Base-by-base conservation (phyloP, 805 yeast species). In the Myxozyma nipponensis region DNA sequence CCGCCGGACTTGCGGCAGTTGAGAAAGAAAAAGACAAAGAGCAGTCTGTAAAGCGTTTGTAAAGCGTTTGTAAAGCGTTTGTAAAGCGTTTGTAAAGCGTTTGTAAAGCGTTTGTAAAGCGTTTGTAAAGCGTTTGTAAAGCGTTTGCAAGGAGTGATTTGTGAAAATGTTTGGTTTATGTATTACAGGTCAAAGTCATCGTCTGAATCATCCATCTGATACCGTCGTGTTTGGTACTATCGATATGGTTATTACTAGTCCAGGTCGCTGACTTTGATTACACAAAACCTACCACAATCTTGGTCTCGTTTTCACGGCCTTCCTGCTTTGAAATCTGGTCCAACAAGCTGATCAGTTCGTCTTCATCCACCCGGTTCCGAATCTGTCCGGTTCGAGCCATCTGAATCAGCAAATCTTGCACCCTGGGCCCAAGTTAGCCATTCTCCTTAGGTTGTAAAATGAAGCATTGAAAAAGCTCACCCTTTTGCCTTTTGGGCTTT, bases 401-500 rank as follows among this genome's bases (percentile, higher is more conserved):
- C 60, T 82, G 79, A 24, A 84, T 69, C 40, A 91, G 70, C 61
- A 91, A 81, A 55, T 83, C 81, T 62, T 91, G 97, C 13, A 89
- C 97, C 2, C 65, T 62, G 26, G n/a, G n/a, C n/a, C n/a, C 22
- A 7, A 42, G 24, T 10, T 32, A 26, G 25, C 21, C 41, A 23
- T 10, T 10, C 15, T 35, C 9, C 6, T n/a, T 35, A 35, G 38
- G n/a, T n/a, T n/a, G 24, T 2, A 17, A 19, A 23, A n/a, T 7
- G 28, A 39, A 18, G 9, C 30, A 24, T 10, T 13, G n/a, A n/a
- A n/a, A n/a, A n/a, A n/a, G 46, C 62, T 37, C 44, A 64, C 64
- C 89, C 86, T 45, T 78, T 77, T 1, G 95, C 98, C 49, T 97
- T 75, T 46, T 93, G 98, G 2, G 95, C 95, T 63, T 90, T 80